A percentile compares a stretch with the other conserved stretches of the same genome.
phyloP scores from a whole-genome alignment of 495 filamentous ascomycete species.

The Thozetella sp. region DNA sequence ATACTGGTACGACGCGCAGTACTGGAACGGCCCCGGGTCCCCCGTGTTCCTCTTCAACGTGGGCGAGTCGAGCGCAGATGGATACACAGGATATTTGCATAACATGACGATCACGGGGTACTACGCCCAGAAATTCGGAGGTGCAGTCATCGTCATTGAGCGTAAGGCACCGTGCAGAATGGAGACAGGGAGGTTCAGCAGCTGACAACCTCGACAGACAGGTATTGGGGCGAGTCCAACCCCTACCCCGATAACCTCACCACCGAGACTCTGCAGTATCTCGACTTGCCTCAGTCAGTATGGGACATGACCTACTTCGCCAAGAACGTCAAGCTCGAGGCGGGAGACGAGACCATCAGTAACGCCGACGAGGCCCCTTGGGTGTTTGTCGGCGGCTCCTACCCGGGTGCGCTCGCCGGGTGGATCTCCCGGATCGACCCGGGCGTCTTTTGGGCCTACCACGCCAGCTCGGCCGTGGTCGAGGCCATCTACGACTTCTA shows the following conservation, averaged over 20 bases:
- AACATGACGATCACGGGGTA: conserved; percentile 55
- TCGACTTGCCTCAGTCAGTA: conserved; percentile 63
- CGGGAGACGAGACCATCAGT: not conserved
- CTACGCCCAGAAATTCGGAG: conserved; percentile 55
- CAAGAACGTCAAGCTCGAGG: conserved; percentile 37
- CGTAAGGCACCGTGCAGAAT: conserved; percentile 49
- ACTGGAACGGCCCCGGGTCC: conserved; percentile 56
- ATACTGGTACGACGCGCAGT: conserved; percentile 56
- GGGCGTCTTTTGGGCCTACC: conserved; percentile 68
- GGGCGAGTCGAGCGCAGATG: conserved; percentile 27
- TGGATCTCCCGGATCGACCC: conserved; percentile 63
- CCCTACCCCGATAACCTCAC: conserved; percentile 55
- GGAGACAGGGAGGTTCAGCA: conserved; percentile 18
- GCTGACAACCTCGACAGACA: conserved; percentile 35
- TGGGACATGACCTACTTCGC: conserved; percentile 65
- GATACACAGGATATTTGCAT: conserved; percentile 52
- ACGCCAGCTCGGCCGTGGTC: conserved; percentile 63
- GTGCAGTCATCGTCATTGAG: conserved; percentile 59
- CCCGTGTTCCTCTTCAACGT: conserved; percentile 56
- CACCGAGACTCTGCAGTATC: conserved; percentile 58
- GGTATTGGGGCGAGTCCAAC: conserved; percentile 63
- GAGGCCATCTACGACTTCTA: conserved; percentile 64
- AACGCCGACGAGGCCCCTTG: conserved; percentile 45
- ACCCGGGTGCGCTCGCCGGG: conserved; percentile 62
- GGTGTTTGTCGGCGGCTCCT: conserved; percentile 64